phyloP scores from a whole-genome alignment of 495 filamentous ascomycete genomes.

The Baudoinia panamericana region DNA sequence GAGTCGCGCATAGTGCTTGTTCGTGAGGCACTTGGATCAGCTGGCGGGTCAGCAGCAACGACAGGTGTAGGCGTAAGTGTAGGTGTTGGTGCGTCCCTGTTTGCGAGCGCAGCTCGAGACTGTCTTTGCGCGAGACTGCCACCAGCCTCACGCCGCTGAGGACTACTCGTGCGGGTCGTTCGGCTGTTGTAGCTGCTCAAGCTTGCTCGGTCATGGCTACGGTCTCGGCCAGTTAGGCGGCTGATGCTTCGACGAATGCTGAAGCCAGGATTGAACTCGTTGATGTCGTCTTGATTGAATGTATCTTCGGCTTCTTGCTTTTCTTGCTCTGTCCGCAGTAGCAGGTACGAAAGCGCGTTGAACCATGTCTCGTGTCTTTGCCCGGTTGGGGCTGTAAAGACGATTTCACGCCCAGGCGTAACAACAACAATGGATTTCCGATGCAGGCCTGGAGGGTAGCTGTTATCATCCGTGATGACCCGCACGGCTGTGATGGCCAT shows the following conservation, averaged over 20 bases:
- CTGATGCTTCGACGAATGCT: conserved; percentile 35
- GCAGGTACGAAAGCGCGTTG: conserved; percentile 87
- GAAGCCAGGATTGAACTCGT: conserved; percentile 72
- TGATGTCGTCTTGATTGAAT: conserved; percentile 62
- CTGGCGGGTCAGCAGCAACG: not conserved
- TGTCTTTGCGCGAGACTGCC: conserved; percentile 30
- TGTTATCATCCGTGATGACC: conserved; percentile 92
- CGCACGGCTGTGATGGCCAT: conserved; percentile 86
- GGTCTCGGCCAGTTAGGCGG: conserved; percentile 36
- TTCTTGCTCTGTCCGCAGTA: conserved; percentile 54
- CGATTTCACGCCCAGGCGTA: conserved; percentile 73
- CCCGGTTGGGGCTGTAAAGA: conserved; percentile 86
- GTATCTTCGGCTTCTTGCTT: conserved; percentile 38
- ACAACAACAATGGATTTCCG: conserved; percentile 83
- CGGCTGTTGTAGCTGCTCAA: conserved; percentile 74
- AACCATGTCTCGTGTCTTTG: conserved; percentile 98
- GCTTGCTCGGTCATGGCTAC: conserved; percentile 42
- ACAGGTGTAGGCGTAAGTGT: not conserved
- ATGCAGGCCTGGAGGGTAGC: conserved; percentile 86
- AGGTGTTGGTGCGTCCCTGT: not conserved
- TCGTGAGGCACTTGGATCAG: not conserved
- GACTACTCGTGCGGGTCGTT: conserved; percentile 44
- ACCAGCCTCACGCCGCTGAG: conserved; percentile 30
- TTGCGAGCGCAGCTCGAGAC: conserved; percentile 29
- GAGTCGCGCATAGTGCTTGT: conserved; percentile 1